Evolutionary conservation across 2,329 filamentous ascomycete genomes (phyloP), one percentile per base, ranked within the genome.

Genomic region (Fusarium lyarnte): DNA sequence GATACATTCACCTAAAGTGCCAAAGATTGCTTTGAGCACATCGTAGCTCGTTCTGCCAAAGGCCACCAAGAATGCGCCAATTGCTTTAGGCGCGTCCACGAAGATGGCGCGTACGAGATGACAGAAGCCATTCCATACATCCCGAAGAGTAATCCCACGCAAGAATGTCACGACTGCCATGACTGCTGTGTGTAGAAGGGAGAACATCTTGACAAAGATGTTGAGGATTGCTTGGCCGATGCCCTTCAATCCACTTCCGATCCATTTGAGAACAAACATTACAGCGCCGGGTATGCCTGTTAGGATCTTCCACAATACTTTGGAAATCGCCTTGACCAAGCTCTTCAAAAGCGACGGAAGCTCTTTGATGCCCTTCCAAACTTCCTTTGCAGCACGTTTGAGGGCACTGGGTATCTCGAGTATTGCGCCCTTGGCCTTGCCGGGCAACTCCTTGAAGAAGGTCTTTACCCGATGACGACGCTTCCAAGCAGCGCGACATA

Each of bases 71-170:
- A 76, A 79, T 8, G 39, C 65, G 57, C 69, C 78, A 2, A 82
- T n/a, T 4, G 74, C 72, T 33, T 74, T 71, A 1, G 81, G 79
- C 11, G 78, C 66, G 3, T 74, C 75, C 7, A 82, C 62, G n/a
- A 83, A 82, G 14, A 82, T 51, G n/a, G 79, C 76, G 8, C 67
- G 54, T 8, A 75, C n/a, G 1, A 82, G 75, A 14, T 74, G 69
- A 42, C 72, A 68, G 35, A 84, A 67, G 25, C 82, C 83, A 55
- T 82, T 74, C 76, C 78, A 79, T 6, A 86, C 75, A 59, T 86
- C 83, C n/a, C 68, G 69, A n/a, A 83, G 66, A 8, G 82, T 85
- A 60, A 84, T 79, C 2, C 49, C 41, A 17, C 72, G 66, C 66
- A 85, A 81, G 63, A 81, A 82, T 6, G 73, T 74, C 7, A 82